Base-by-base conservation (phyloP, 2,329 filamentous ascomycete genomes). In the Colletotrichum lupini region DNA sequence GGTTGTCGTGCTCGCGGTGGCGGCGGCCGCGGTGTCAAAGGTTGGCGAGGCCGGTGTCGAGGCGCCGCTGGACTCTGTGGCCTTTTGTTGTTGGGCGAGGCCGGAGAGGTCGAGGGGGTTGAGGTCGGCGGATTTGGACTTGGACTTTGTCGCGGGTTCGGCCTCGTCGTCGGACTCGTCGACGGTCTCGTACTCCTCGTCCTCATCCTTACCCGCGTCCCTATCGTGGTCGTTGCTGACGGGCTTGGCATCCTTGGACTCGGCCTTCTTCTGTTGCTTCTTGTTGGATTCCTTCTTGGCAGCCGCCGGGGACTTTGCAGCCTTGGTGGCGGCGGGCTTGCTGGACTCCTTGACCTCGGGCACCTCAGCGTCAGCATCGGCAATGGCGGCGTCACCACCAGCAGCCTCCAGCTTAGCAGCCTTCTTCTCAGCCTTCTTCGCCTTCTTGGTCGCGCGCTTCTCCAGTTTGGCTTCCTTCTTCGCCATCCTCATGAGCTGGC, bases 1-100 rank as follows among this genome's bases (percentile, higher is more conserved):
- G 35, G 93, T 94, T 59, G 88, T 89, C 74, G 86, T 85, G 81
- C 89, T 91, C 60, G 88, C 83, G n/a, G 85, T 79, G 28, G 80
- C 79, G 65, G 84, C 82, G 68, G 85, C 26, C 26, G 26, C 85
- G 65, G 83, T 84, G 79, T 94, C 92, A 77, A 92, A 92, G 3
- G 87, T 85, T 28, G 91, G 89, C 8, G 92, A 94, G 58, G 85
- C 83, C n/a, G 86, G 85, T 16, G 81, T 79, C 11, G 81, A 81
- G 35, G 80, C 79, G 28, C 82, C 81, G 67, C 85, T 83, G 61
- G 83, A 83, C 58, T 87, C 86, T 8, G 88, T 85, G 35, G 85
- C 82, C 67, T 82, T 81, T 53, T 80, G 77, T 53, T 56, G n/a
- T 53, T 56, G n/a, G 42, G 74, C 53, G 28, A 80, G 67, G 24